These are phyloP conservation scores for Sclerotinia spermophila DNA, from an alignment of 2,329 filamentous ascomycete species.

Conservation along the genomic window DNA sequence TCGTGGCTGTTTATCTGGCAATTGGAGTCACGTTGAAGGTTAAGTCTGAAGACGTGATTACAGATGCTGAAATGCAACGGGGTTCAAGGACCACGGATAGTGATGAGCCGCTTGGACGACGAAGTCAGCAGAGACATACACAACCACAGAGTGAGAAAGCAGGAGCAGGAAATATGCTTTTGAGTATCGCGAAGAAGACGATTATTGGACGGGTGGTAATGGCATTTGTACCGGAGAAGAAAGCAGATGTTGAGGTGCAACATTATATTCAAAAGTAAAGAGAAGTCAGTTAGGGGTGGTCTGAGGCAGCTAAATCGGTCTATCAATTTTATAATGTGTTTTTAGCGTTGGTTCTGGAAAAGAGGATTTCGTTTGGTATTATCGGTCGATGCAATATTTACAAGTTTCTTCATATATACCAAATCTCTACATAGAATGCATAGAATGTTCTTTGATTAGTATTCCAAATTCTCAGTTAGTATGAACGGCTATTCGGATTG, in stretches of 20 bases:
- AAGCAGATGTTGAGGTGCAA: constrained; percentile 15
- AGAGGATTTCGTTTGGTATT: background rate
- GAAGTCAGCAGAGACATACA: background rate
- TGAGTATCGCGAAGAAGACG: constrained; percentile 30
- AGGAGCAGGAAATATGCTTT: constrained; percentile 12
- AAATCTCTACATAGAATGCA: background rate
- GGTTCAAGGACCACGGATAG: background rate
- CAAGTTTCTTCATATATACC: background rate
- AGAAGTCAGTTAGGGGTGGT: background rate
- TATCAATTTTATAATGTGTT: background rate
- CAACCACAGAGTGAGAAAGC: constrained; percentile 10
- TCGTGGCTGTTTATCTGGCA: constrained; percentile 43
- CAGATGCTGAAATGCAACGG: background rate
- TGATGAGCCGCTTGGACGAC: background rate
- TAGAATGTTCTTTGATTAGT: background rate
- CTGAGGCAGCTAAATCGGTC: background rate
- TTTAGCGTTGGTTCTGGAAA: background rate
- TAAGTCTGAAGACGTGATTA: constrained; percentile 11
- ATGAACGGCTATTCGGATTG: background rate
- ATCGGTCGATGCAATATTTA: too few species aligned
- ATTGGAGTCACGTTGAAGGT: constrained; percentile 42
- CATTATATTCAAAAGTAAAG: background rate
- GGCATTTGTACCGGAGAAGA: constrained; percentile 4
- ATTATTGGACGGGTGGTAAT: constrained; percentile 33
- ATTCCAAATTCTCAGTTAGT: background rate